Conservation (phyloP, 75 land plant genomes). For the Sequoiadendron giganteum region DNA sequence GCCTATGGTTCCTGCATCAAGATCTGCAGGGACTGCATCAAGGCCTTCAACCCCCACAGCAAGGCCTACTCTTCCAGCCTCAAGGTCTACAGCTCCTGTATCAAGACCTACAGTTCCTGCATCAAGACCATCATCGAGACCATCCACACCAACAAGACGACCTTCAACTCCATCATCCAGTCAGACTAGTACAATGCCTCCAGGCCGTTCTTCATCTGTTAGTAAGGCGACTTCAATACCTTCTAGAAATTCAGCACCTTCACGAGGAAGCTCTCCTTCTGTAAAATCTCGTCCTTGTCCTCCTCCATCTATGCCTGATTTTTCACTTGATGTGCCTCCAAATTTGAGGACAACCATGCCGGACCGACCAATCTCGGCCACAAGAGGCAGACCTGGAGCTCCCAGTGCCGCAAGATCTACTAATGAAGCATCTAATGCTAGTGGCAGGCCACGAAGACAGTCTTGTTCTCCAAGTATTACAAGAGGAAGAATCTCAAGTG, state of each 20-base stretch:
- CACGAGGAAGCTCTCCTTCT: constrained; percentile 57
- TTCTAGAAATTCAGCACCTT: constrained; percentile 34
- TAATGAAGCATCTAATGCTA: constrained; percentile 26
- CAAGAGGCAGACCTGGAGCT: constrained; percentile 64
- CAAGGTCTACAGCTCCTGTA: constrained; percentile 39
- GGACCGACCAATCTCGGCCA: constrained; percentile 61
- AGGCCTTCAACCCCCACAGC: constrained; percentile 62
- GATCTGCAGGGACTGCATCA: constrained; percentile 28
- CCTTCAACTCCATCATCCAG: constrained; percentile 34
- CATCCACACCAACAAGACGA: constrained; percentile 46
- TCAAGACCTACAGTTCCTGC: constrained; percentile 19
- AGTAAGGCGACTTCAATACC: constrained; percentile 31
- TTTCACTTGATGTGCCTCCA: constrained; percentile 70
- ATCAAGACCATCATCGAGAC: constrained; percentile 28
- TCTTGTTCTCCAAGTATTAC: constrained; percentile 62
- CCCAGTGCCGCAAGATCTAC: constrained; percentile 30
- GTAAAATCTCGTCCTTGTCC: constrained; percentile 51
- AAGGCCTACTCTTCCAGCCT: constrained; percentile 29
- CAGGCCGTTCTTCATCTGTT: constrained; percentile 46
- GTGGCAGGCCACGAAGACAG: constrained; percentile 36
- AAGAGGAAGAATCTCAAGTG: constrained; percentile 46
- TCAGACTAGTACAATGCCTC: constrained; percentile 23
- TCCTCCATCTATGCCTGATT: constrained; percentile 54
- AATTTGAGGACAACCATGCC: constrained; percentile 60
- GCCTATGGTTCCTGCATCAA: constrained; percentile 31